These are phyloP conservation scores for Marchantia paleacea DNA, from an alignment of 225 moss, liverwort and hornwort genomes.

Conservation along the genomic window DNA sequence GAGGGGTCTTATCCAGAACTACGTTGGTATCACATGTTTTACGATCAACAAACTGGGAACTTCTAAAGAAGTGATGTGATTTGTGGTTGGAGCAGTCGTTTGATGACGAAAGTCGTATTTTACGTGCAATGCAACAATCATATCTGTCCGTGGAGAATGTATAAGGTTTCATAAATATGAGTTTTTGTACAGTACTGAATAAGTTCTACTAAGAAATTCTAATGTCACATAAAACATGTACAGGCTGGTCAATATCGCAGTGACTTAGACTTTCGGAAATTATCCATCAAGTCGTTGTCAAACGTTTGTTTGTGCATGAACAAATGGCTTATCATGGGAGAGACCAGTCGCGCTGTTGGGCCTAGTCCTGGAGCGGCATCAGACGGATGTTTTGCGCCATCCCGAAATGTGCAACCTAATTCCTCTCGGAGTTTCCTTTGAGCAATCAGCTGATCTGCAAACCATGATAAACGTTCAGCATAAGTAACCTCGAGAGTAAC, in stretches of 20 bases:
- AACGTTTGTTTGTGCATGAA: slow-evolving; percentile 36
- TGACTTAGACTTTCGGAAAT: slow-evolving; percentile 35
- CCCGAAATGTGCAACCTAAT: neutral
- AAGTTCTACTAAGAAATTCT: no score
- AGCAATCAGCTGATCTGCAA: slow-evolving; percentile 83
- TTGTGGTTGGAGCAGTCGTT: no score
- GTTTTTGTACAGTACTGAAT: no score
- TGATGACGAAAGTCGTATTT: no score
- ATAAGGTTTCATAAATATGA: no score
- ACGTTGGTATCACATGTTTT: no score
- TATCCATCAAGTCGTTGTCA: slow-evolving; percentile 25
- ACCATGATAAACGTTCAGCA: slow-evolving; percentile 70
- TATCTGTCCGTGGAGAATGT: no score
- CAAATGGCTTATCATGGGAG: slow-evolving; percentile 38
- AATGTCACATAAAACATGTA: no score
- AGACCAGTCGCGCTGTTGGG: slow-evolving; percentile 23
- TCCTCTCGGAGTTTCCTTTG: slow-evolving; percentile 70
- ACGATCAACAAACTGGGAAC: no score
- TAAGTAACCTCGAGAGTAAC: slow-evolving; percentile 63
- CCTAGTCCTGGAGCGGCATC: slow-evolving; percentile 13
- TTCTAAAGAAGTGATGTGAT: no score
- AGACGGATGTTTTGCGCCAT: neutral
- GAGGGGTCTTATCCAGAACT: no score
- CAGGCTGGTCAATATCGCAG: slow-evolving; percentile 30
- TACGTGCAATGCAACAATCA: no score